These are phyloP conservation scores for Cardamine chenopodiifolia DNA, from an alignment of 345 rosid species.

Conservation along the genomic window DNA sequence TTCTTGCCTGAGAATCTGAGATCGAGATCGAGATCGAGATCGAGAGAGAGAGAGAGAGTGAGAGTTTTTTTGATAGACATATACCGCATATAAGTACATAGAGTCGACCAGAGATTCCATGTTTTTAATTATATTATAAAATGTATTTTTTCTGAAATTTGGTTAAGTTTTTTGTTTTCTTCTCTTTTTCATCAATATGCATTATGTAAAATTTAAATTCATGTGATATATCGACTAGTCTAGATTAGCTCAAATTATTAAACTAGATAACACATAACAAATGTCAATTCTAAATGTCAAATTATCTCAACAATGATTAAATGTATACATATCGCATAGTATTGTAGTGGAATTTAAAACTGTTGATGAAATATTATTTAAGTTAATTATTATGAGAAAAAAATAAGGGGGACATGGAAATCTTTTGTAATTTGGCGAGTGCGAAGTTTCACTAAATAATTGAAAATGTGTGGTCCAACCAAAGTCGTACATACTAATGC, in stretches of 20 bases:
- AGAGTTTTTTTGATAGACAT: conserved; percentile 1
- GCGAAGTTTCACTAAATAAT: conserved; percentile 24
- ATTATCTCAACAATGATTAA: not conserved
- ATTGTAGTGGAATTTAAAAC: not conserved
- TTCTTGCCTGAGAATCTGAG: conserved; percentile 19
- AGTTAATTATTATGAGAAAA: not conserved
- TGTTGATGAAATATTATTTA: not conserved
- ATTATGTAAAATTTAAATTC: not conserved
- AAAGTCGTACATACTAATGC: conserved; percentile 31
- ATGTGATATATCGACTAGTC: not conserved
- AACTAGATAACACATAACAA: not conserved
- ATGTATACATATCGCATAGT: not conserved
- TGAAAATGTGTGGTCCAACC: conserved; percentile 39
- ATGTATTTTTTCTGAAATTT: not conserved
- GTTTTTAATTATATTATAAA: not conserved
- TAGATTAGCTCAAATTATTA: not conserved
- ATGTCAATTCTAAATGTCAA: conserved; percentile 1
- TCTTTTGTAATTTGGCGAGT: conserved; percentile 28
- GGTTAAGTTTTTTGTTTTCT: not conserved
- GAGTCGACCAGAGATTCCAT: conserved; percentile 9
- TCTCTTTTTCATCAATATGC: not conserved
- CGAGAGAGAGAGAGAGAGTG: not conserved
- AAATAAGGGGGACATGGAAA: conserved; percentile 30
- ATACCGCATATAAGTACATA: conserved; percentile 21
- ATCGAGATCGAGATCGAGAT: conserved; percentile 14